A percentile compares a stretch with the other conserved stretches of the same genome.
Conservation (phyloP, 495 filamentous ascomycete species). For the Clohesyomyces aquaticus region DNA sequence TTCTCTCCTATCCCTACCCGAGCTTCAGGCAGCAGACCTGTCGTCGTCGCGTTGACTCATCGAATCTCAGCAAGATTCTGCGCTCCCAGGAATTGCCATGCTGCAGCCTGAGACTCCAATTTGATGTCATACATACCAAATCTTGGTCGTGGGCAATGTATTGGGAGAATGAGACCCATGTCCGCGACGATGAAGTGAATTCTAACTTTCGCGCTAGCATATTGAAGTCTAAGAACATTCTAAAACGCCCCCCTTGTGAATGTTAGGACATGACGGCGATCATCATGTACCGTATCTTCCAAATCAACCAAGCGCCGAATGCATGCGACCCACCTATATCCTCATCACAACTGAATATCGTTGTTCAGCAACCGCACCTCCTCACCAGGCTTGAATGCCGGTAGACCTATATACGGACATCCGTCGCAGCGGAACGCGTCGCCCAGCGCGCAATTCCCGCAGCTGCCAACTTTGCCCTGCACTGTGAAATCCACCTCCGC, state of each 20-base stretch:
- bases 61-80: too few relatives aligned
- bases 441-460: constrained; percentile 88
- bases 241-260: background rate
- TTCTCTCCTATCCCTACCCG: too few relatives aligned
- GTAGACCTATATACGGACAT: constrained; percentile 91
- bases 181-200: too few relatives aligned
- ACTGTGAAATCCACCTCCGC: constrained; percentile 94
- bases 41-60: too few relatives aligned
- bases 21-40: too few relatives aligned
- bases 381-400: constrained; percentile 95
- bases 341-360: constrained; percentile 72
- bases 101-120: too few relatives aligned
- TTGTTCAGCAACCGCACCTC: constrained; percentile 86
- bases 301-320: background rate
- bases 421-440: constrained; percentile 83
- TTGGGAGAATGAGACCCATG: too few relatives aligned
- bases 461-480: constrained; percentile 89
- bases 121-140: too few relatives aligned
- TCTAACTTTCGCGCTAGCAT: too few relatives aligned
- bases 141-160: too few relatives aligned
- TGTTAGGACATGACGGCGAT: background rate
- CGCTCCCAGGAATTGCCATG: too few relatives aligned
- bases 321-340: background rate
- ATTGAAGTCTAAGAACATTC: background rate
- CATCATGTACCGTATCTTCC: background rate